Percentiles rank a stretch among this genome's conserved stretches.
Evolutionary conservation across 2,329 filamentous ascomycete genomes (phyloP).

Genomic region (Albophoma yamanashiensis): DNA sequence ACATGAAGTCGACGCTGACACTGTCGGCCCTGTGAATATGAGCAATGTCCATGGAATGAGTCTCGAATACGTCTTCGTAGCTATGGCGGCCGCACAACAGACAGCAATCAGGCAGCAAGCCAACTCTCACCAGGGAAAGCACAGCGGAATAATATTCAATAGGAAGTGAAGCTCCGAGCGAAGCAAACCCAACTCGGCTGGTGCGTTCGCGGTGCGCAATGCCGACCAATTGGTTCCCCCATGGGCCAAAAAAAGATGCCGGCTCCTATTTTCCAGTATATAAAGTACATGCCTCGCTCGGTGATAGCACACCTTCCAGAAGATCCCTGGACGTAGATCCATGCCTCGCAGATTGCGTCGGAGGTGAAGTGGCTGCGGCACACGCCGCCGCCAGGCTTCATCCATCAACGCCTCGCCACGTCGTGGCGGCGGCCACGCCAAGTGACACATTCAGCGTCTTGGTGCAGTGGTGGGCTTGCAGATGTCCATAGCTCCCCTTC

Average conservation of each 20-base stretch:
- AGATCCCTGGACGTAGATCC: not conserved
- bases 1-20: not conserved
- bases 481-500: not conserved
- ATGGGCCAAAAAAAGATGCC: not conserved
- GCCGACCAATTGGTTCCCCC: not conserved
- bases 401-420: not conserved
- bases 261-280: not conserved
- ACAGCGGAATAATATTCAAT: not conserved
- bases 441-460: not conserved
- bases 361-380: not conserved
- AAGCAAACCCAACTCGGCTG: not conserved
- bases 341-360: not conserved
- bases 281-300: not conserved
- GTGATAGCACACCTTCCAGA: not conserved
- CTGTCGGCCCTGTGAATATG: not conserved
- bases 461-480: not conserved
- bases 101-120: not conserved
- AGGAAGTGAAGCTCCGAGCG: not conserved
- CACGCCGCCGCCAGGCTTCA: not conserved
- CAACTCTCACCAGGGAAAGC: not conserved
- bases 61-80: not conserved
- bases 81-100: not conserved
- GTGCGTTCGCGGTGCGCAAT: no score
- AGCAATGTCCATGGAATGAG: not conserved
- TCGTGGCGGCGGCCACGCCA: not conserved